Evolutionary conservation across 495 filamentous ascomycete species (phyloP).

Genomic region (Podospora conica): DNA sequence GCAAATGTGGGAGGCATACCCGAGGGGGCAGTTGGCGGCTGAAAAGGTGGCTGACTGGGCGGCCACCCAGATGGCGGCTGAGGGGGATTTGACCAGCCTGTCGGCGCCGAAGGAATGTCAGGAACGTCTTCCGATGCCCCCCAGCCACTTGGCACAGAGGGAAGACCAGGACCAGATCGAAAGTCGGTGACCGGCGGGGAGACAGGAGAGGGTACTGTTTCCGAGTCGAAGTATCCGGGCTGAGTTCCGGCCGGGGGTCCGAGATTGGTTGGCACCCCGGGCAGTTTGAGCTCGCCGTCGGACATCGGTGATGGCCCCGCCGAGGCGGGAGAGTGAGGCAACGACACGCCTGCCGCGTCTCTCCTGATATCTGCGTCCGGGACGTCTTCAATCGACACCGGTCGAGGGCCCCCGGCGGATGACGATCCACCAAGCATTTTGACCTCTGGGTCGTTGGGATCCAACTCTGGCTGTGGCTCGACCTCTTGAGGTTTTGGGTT

Average conservation of each 20-base stretch:
- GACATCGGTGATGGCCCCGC: conserved; percentile 38
- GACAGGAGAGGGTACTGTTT: conserved; percentile 20
- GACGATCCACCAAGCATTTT: conserved; percentile 41
- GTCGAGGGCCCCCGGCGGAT: conserved; percentile 37
- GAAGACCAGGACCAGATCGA: conserved; percentile 18
- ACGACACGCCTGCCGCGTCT: conserved; percentile 29
- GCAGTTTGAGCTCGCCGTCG: conserved; percentile 26
- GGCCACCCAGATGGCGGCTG: conserved; percentile 11
- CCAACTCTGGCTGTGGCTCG: conserved; percentile 40
- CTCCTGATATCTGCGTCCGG: conserved; percentile 40
- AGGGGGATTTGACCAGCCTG: conserved; percentile 16
- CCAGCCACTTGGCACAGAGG: conserved; percentile 16
- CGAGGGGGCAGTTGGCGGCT: conserved; percentile 15
- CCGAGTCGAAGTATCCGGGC: conserved; percentile 20
- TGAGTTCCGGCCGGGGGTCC: conserved; percentile 20
- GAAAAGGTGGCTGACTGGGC: conserved; percentile 4
- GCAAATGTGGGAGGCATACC: conserved; percentile 27
- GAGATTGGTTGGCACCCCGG: conserved; percentile 28
- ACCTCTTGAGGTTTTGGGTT: conserved; percentile 62
- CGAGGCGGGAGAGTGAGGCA: conserved; percentile 35
- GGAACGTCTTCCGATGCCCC: conserved; percentile 16
- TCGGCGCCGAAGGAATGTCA: conserved; percentile 18
- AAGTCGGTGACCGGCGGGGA: conserved; percentile 19
- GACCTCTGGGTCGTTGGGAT: conserved; percentile 58
- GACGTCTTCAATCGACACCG: conserved; percentile 51